Base-by-base conservation (phyloP, 2,329 filamentous ascomycete genomes). In the Fusarium sp. region DNA sequence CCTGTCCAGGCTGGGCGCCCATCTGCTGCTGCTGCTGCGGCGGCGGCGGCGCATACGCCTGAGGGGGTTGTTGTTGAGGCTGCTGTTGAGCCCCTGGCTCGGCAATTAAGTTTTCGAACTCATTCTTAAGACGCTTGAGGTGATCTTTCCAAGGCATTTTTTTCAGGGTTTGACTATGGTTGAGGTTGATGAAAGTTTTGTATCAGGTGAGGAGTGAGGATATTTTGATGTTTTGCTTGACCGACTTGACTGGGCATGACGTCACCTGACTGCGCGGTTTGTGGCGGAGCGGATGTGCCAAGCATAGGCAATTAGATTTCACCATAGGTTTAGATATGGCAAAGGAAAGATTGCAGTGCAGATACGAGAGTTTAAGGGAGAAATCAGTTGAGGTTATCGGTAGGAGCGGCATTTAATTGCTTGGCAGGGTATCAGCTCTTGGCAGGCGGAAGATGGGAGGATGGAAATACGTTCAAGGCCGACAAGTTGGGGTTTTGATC, bases 41-140 rank as follows among this genome's bases (percentile, higher is more conserved):
- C 4, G 70, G 71, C 22, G 74, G 76, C 35, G 71, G 69, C 20
- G 65, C 62, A 37, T 78, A 76, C 22, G 68, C 65, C 37, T 73
- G 76, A 32, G 71, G 70, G 20, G 72, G 77, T 9, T 75, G 73
- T 11, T 69, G 69, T 30, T 79, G 76, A 15, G 74, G 69, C 4
- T 79, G 70, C 4, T 73, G 66, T 14, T 78, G 76, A 15, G 66
- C 66, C 59, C 74, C 22, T 9, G 80, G 76, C 58, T 81, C 80
- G 38, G 69, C 77, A 56, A 82, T 79, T 45, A 85, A 63, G 62
- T 77, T 77, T 10, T 85, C 82, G 33, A 83, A 79, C 56, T 85
- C 82, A 45, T 80, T 78, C 73, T 84, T 85, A 33, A 85, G 65
- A 17, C 79, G 76, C 63, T 84, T 82, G 7, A 86, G 73, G n/a